Percentiles rank a stretch among this genome's conserved stretches.
Evolutionary conservation across 352 stramenopile genomes (phyloP).

Genomic region (Nothophytophthora sp.): DNA sequence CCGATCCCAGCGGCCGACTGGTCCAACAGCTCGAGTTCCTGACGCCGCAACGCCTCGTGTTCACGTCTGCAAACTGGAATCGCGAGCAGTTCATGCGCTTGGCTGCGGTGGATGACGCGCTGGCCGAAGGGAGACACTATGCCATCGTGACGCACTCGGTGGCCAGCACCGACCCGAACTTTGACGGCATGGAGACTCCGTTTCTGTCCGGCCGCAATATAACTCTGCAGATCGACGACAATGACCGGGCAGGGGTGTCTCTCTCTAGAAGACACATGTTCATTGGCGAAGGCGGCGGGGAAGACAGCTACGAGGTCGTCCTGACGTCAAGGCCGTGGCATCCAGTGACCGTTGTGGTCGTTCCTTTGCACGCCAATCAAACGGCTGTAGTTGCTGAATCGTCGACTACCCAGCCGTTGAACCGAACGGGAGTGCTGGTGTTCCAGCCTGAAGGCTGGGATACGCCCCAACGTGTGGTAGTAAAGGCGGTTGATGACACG

Average conservation of each 20-base stretch:
- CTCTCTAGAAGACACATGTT: slow-evolving; percentile 64
- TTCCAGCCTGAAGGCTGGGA: slow-evolving; percentile 59
- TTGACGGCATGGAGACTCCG: slow-evolving; percentile 46
- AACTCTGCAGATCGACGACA: slow-evolving; percentile 71
- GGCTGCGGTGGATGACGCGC: slow-evolving; percentile 50
- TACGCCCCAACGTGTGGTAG: slow-evolving; percentile 37
- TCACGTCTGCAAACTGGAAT: slow-evolving; percentile 69
- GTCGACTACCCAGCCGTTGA: neutral
- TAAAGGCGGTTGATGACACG: slow-evolving; percentile 57
- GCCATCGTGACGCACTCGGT: slow-evolving; percentile 47
- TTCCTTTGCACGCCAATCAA: slow-evolving; percentile 49
- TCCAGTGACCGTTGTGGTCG: slow-evolving; percentile 44
- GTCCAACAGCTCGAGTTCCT: slow-evolving; percentile 55
- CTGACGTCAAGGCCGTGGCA: slow-evolving; percentile 62
- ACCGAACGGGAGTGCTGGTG: slow-evolving; percentile 15
- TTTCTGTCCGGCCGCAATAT: slow-evolving; percentile 65
- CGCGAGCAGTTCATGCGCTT: slow-evolving; percentile 62
- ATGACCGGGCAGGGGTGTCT: slow-evolving; percentile 52
- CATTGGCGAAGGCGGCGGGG: slow-evolving; percentile 51
- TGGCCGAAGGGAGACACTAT: slow-evolving; percentile 69
- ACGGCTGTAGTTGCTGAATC: slow-evolving; percentile 18
- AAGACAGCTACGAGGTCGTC: slow-evolving; percentile 60
- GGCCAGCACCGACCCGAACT: slow-evolving; percentile 54
- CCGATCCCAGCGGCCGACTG: slow-evolving; percentile 16
- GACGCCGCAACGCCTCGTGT: slow-evolving; percentile 29